Percentiles rank a stretch among this genome's conserved stretches.
phyloP scores from a whole-genome alignment of 352 stramenopile species.

The Poterioochromonas sp. region DNA sequence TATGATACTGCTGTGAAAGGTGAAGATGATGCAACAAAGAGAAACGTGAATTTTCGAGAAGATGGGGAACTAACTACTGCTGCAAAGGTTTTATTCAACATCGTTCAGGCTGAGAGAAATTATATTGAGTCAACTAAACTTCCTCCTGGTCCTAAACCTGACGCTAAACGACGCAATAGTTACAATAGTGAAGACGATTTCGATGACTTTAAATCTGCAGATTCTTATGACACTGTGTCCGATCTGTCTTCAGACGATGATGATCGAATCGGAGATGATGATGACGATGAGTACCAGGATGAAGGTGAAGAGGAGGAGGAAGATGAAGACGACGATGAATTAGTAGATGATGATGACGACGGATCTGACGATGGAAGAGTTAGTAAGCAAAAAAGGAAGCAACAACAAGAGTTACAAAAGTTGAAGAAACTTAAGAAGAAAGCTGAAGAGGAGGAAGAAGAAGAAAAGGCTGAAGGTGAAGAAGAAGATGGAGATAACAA shows the following conservation, averaged over 20 bases:
- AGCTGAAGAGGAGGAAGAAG: slow-evolving; percentile 9
- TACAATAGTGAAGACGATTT: background rate
- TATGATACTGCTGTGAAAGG: slow-evolving; percentile 17
- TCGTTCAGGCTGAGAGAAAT: background rate
- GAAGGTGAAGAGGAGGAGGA: slow-evolving; percentile 13
- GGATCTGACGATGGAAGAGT: slow-evolving; percentile 7
- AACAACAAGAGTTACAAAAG: background rate
- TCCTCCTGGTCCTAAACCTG: background rate
- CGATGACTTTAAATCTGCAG: background rate
- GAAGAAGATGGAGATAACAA: background rate
- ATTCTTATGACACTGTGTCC: background rate
- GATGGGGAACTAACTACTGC: background rate
- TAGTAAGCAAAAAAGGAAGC: background rate
- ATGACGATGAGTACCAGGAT: background rate
- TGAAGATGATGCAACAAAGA: background rate
- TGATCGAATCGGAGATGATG: slow-evolving; percentile 28
- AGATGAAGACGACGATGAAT: background rate
- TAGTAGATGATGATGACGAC: slow-evolving; percentile 10
- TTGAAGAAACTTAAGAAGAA: background rate
- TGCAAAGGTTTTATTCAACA: background rate
- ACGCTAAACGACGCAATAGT: background rate
- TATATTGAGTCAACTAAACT: background rate
- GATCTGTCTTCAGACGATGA: background rate
- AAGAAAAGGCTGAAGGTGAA: background rate
- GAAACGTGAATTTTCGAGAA: slow-evolving; percentile 1